Evolutionary conservation across 2,329 filamentous ascomycete species (phyloP).

Genomic region (Xylariaceae sp.): DNA sequence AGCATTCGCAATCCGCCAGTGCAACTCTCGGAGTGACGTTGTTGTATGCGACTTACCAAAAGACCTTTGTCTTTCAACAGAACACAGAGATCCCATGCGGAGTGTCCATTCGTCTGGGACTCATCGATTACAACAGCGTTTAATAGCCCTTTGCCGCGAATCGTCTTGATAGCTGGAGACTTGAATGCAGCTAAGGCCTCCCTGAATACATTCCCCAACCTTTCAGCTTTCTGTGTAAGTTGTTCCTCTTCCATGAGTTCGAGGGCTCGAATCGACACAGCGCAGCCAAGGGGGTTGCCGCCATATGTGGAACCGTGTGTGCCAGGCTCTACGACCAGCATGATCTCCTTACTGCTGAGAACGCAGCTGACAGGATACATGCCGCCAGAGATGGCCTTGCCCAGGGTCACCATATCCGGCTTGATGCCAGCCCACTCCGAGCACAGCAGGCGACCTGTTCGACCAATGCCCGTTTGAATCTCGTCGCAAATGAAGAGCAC

Average conservation of each 20-base stretch:
- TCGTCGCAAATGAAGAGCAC: constrained; percentile 96
- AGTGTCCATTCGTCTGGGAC: constrained; percentile 75
- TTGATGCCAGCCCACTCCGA: constrained; percentile 93
- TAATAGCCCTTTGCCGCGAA: constrained; percentile 89
- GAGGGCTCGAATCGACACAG: constrained; percentile 90
- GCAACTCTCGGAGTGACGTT: constrained; percentile 6
- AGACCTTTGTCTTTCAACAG: constrained; percentile 93
- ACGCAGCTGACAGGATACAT: constrained; percentile 99
- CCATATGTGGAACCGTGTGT: constrained; percentile 99
- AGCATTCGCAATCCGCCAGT: constrained; percentile 18
- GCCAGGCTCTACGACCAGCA: constrained; percentile 93
- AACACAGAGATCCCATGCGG: constrained; percentile 95
- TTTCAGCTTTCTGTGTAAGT: constrained; percentile 78
- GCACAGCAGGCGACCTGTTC: constrained; percentile 91
- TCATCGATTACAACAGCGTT: constrained; percentile 98
- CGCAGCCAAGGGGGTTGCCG: constrained; percentile 92
- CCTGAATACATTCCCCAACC: constrained; percentile 79
- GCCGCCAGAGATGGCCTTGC: constrained; percentile 96
- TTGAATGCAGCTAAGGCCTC: constrained; percentile 72
- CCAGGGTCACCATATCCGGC: constrained; percentile 89
- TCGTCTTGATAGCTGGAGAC: constrained; percentile 74
- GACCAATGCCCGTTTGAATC: constrained; percentile 96
- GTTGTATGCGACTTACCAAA: constrained; percentile 59
- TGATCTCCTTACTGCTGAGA: constrained; percentile 81
- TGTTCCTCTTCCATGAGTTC: constrained; percentile 92